Evolutionary conservation across 257 asterid genomes (phyloP).

Genomic region (Galeopsis tetrahit): DNA sequence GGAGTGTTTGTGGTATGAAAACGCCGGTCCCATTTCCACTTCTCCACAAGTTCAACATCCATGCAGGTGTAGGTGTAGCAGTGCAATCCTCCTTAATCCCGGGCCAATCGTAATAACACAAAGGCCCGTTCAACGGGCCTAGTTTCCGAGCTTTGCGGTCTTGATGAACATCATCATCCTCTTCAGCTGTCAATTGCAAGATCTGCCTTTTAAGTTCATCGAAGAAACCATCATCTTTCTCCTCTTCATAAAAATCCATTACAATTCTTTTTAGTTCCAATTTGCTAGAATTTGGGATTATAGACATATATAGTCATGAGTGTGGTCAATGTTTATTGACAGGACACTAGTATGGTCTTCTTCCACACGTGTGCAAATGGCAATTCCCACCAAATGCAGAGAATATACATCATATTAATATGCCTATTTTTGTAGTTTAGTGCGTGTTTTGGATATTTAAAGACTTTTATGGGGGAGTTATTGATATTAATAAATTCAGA

Average conservation of each 20-base stretch:
- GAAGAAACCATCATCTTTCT: constrained; percentile 60
- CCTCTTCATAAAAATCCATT: constrained; percentile 48
- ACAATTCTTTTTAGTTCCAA: background rate
- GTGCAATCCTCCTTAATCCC: constrained; percentile 41
- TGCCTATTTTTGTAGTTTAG: constrained; percentile 48
- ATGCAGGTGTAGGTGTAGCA: constrained; percentile 51
- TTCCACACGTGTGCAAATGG: constrained; percentile 45
- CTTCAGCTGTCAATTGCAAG: constrained; percentile 56
- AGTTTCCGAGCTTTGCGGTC: constrained; percentile 15
- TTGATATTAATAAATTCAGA: constrained; percentile 22
- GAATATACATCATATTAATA: constrained; percentile 18
- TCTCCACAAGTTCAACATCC: constrained; percentile 69
- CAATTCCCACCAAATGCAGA: constrained; percentile 34
- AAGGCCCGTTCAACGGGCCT: constrained; percentile 22
- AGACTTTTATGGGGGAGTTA: constrained; percentile 28
- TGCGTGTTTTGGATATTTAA: constrained; percentile 32
- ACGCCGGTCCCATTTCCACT: constrained; percentile 80
- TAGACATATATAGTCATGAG: constrained; percentile 31
- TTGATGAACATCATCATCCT: constrained; percentile 33
- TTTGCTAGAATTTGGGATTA: constrained; percentile 7
- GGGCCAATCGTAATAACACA: constrained; percentile 51
- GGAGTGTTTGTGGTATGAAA: constrained; percentile 66
- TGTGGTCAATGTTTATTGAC: constrained; percentile 44
- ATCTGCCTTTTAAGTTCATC: constrained; percentile 57
- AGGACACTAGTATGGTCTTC: constrained; percentile 28